Evolutionary conservation across 345 rosid species (phyloP), one percentile per base, ranked within the genome.

Genomic region (Xanthoceras sorbifolium): DNA sequence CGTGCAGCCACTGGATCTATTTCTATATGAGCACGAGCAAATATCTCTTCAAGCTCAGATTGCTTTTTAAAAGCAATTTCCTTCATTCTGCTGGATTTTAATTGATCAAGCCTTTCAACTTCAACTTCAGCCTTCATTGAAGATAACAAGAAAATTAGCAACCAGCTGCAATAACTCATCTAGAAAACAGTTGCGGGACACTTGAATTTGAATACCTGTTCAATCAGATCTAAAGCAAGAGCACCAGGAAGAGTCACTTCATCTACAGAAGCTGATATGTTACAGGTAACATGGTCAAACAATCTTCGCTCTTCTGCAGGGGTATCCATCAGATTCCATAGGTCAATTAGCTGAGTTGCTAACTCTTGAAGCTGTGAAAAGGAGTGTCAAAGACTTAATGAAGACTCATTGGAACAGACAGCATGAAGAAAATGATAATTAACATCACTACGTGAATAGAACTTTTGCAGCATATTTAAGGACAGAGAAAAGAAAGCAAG

Each of bases 241-340:
- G 98, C 86, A 61, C 93, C 98, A 25, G 93, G 90, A 31, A 79
- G 85, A 29, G 90, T 89, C 76, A 93, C 98, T 86, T 90, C 93
- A 83, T 92, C 93, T 54, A 93, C 97, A 66, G 94, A 89, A 82
- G 98, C 89, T 72, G 90, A 86, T 44, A 90, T 86, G 90, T 97
- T 88, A 80, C 97, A 84, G 64, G 97, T 94, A 72, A 97, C 97
- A 80, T 94, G 97, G 75, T 90, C 88, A 77, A 94, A 97, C 75
- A 91, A 81, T 71, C 80, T 84, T 74, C 99, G 86, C 72, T 94
- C 99, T 79, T 97, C 98, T n/a, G 64, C 85, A 6, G 97, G 87
- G 52, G 98, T 94, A 78, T 97, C 99, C 99, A 97, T 94, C 83
- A 94, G 89, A 83, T 94, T 94, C 99, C 99, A 97, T 44, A 94